Evolutionary conservation across 176 grass and related monocot species (phyloP), one percentile per base, ranked within the genome.

Genomic region (Oryza glumipatula): DNA sequence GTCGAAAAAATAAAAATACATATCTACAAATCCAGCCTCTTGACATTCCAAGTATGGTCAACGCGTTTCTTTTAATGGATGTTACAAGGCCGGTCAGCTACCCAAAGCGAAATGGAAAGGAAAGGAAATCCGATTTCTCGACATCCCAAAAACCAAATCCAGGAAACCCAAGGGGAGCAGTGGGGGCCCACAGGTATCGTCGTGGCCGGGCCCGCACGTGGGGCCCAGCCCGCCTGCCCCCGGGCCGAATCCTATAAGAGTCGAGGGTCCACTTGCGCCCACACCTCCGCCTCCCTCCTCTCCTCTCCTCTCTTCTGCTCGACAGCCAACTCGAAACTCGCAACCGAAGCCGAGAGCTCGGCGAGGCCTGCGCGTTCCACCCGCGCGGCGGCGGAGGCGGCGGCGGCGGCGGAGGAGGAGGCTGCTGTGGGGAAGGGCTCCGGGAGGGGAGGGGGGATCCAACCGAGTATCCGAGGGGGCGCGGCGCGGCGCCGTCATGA

Each of bases 181-280:
- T 44, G 35, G 73, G 44, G 83, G 78, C 38, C 79, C 84, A 82
- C 84, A 82, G 24, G 39, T 65, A 64, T 65, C 22, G 32, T 74
- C 32, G 32, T 74, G 21, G 43, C 5, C 47, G 64, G 82, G 64
- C 70, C 87, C 76, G 38, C 88, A 46, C 78, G 79, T 79, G 84
- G 84, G 63, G 33, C 65, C 46, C 32, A n/a, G 49, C 0, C 4
- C 24, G 2, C 47, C 14, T 60, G 24, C 14, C 14, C 14, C 63
- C 61, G 38, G 82, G 89, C 80, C 84, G 80, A 79, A 87, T 69
- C 80, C 38, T 90, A 90, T 86, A 90, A 86, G 70, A 79, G 14
- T 4, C 21, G n/a, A 76, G 64, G 80, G 80, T 83, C 80, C 75
- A 86, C 79, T 15, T 86, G 21, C 58, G 78, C n/a, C 65, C 56